Evolutionary conservation across 2,329 filamentous ascomycete species (phyloP), one percentile per base, ranked within the genome.

Genomic region (Arthrinium phaeospermum): DNA sequence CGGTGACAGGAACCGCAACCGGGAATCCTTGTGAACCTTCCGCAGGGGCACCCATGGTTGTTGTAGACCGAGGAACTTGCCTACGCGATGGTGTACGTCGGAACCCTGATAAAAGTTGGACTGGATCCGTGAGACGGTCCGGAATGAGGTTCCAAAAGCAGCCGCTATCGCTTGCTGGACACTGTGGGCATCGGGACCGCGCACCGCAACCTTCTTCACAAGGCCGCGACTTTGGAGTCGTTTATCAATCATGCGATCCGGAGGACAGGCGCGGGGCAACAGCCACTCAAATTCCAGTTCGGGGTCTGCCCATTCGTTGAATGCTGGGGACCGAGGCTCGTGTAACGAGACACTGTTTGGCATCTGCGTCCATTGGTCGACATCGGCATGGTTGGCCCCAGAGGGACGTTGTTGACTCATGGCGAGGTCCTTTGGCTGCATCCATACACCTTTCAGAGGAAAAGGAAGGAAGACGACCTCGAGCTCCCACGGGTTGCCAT

Each of bases 401-500:
- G 79, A 76, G 41, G 76, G 77, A 37, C 79, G 80, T 57, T 82
- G 80, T 57, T 82, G 82, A 45, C 78, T 79, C 3, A 78, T 84
- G 27, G 27, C 27, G 78, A 90, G 89, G 3, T 89, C 84, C 73
- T 83, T 79, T 4, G 84, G 80, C 64, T 84, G 83, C 72, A 88
- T 83, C 89, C 89, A 91, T 7, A 91, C 76, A 30, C 85, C 86
- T 75, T 86, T 88, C 8, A 91, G 81, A 1, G 87, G 85, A 79
- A 94, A 96, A 0, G 93, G 93, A 10, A 95, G 80, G 72, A 95
- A 90, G 1, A 95, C 90, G 5, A 95, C 91, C 78, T 95, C 93
- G 1, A 96, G 84, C 75, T 93, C 89, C 92, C 93, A 95, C 0
- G 93, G 92, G 53, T 89, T 86, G 57, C 83, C 81, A 41, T 85